Evolutionary conservation across 2,329 filamentous ascomycete genomes (phyloP).

Genomic region (Phialemoniopsis sp.): DNA sequence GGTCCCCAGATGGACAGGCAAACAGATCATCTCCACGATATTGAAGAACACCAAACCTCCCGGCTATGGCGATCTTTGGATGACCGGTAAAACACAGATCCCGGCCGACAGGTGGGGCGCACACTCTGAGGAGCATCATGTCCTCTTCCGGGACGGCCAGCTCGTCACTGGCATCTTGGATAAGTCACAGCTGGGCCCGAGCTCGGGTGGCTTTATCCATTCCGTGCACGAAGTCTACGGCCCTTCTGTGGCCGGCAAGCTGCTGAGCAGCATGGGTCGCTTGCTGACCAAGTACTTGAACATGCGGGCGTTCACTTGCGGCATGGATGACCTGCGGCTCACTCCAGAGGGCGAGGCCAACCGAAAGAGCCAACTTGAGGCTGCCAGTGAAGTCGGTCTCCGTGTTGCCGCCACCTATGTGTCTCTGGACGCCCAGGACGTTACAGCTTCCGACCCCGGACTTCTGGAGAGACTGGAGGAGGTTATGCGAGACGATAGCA

Average conservation of each 20-base stretch:
- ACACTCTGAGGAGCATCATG: constrained; percentile 68
- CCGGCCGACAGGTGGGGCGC: constrained; percentile 75
- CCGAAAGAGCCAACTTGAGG: constrained; percentile 64
- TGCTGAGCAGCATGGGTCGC: constrained; percentile 85
- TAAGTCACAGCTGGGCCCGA: constrained; percentile 90
- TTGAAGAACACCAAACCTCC: constrained; percentile 85
- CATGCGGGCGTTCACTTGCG: constrained; percentile 94
- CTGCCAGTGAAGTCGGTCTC: constrained; percentile 67
- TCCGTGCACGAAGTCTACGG: constrained; percentile 92
- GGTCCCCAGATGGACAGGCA: constrained; percentile 83
- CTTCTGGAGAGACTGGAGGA: constrained; percentile 79
- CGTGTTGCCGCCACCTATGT: constrained; percentile 86
- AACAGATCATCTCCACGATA: constrained; percentile 91
- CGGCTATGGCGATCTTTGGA: constrained; percentile 71
- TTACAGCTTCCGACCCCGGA: constrained; percentile 62
- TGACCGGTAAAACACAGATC: constrained; percentile 76
- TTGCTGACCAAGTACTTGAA: constrained; percentile 85
- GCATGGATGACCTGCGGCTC: constrained; percentile 90
- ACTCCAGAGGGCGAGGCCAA: constrained; percentile 73
- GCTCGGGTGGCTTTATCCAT: constrained; percentile 82
- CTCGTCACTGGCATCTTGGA: constrained; percentile 89
- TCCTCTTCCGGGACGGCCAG: constrained; percentile 83
- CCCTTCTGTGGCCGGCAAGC: constrained; percentile 76
- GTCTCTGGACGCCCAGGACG: constrained; percentile 64
- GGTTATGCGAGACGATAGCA: constrained; percentile 83